A percentile compares a stretch with the other conserved stretches of the same genome.
phyloP scores from a whole-genome alignment of 805 yeast genomes.

The Saccharomyces paradoxus region DNA sequence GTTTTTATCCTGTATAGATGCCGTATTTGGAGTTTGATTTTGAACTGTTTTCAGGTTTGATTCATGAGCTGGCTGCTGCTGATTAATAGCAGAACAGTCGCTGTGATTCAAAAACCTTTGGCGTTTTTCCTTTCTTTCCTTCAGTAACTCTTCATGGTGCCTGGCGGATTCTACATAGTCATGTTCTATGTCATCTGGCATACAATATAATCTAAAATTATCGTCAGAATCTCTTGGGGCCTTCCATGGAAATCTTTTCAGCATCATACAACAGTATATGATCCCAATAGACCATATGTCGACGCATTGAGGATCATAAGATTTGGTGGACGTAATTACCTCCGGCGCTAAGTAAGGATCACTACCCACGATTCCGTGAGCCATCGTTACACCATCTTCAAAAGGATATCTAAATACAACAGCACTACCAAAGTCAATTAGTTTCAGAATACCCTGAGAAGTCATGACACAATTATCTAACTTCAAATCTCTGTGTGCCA shows the following conservation, averaged over 20 bases:
- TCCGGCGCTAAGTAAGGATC: constrained; percentile 87
- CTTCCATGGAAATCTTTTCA: constrained; percentile 83
- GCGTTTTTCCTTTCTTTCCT: constrained; percentile 34
- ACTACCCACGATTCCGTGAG: constrained; percentile 76
- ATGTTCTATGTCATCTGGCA: constrained; percentile 67
- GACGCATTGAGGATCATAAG: constrained; percentile 69
- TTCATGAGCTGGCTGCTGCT: not conserved
- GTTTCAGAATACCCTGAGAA: constrained; percentile 60
- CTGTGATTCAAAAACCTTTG: constrained; percentile 7
- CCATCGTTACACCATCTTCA: constrained; percentile 47
- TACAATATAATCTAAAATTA: constrained; percentile 56
- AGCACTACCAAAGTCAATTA: constrained; percentile 80
- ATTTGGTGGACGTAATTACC: constrained; percentile 42
- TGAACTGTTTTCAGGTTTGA: not conserved
- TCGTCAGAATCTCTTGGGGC: constrained; percentile 65
- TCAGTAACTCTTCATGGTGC: constrained; percentile 57
- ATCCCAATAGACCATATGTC: constrained; percentile 83
- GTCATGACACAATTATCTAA: constrained; percentile 79
- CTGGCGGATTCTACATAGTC: constrained; percentile 66
- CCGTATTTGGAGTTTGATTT: constrained; percentile 1
- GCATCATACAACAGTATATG: constrained; percentile 79
- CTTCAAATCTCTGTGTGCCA: constrained; percentile 77
- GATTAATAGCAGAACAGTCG: not conserved
- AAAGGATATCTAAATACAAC: constrained; percentile 75
- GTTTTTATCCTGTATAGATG: not conserved